Evolutionary conservation across 306 rosid genomes (phyloP), one percentile per base, ranked within the genome.

Genomic region (Canavalia gladiata): DNA sequence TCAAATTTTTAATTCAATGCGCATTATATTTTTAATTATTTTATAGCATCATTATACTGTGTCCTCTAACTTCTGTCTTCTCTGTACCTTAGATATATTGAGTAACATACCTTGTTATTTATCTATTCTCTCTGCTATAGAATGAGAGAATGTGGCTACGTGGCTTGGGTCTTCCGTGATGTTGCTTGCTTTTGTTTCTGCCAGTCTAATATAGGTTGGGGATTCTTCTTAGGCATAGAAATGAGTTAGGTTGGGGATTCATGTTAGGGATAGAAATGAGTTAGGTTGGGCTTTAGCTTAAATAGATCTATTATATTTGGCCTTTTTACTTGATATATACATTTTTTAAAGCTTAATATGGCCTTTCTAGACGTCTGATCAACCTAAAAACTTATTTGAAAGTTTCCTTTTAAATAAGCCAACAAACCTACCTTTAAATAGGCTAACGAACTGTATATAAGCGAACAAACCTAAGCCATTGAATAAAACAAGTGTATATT

Each of bases 41-140:
- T 47, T 6, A 7, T 54, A 28, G 35, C 55, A 10, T 68, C 59
- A 39, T 41, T 18, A n/a, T 30, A 18, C 4, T 66, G 3, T 59
- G 42, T 50, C 41, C n/a, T 82, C 75, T 54, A 30, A 28, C 33
- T 35, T 25, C 3, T 55, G 29, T 63, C 67, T 76, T 77, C 72
- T 31, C 35, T 0, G 4, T 28, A 49, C 51, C 29, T 52, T 58
- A 59, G 0, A 42, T 18, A 5, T 12, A 39, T 56, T 45, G 49
- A 68, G 77, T 35, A 43, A 35, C 70, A 39, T 41, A 4, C 62
- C 13, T 31, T 5, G 33, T 35, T 70, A 13, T 59, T 18, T 49
- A 18, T 77, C 45, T 77, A 68, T 68, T 77, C 54, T 59, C 5
- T 1, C 47, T 82, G 29, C 29, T 46, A 25, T 68, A 50, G 65